Percentiles rank a stretch among this genome's conserved stretches.
phyloP scores from a whole-genome alignment of 1,284 basidiomycete species.

The Sphagnurus paluster region DNA sequence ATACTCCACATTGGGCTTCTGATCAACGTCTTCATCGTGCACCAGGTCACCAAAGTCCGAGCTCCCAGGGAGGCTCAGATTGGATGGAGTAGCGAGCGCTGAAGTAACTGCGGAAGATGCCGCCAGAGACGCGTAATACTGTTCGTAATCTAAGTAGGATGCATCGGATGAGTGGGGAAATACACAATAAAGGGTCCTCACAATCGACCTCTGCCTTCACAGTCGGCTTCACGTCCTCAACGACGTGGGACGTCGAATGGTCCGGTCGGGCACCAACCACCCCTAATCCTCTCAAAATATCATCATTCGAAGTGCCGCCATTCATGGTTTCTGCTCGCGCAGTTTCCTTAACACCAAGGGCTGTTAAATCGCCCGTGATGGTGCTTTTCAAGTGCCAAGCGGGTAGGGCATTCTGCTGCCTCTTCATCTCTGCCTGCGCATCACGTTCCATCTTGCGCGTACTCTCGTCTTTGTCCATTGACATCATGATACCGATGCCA shows the following conservation, averaged over 20 bases:
- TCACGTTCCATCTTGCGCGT: slow-evolving; percentile 66
- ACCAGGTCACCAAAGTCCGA: slow-evolving; percentile 45
- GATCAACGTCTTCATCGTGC: slow-evolving; percentile 64
- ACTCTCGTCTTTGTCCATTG: slow-evolving; percentile 79
- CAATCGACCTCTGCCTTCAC: slow-evolving; percentile 63
- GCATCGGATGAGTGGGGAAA: slow-evolving; percentile 2
- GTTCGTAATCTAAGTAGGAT: slow-evolving; percentile 61
- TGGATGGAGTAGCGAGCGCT: slow-evolving; percentile 56
- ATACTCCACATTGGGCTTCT: slow-evolving; percentile 62
- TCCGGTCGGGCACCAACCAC: slow-evolving; percentile 41
- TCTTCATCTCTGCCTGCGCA: slow-evolving; percentile 72
- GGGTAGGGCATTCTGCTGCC: slow-evolving; percentile 89
- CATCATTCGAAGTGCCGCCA: slow-evolving; percentile 54
- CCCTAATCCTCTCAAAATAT: slow-evolving; percentile 66
- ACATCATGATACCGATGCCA: slow-evolving; percentile 77
- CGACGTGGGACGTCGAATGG: slow-evolving; percentile 29
- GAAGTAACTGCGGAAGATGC: slow-evolving; percentile 61
- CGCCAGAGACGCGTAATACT: slow-evolving; percentile 75
- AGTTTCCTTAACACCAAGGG: slow-evolving; percentile 75
- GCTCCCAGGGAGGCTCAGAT: slow-evolving; percentile 41
- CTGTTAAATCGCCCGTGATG: slow-evolving; percentile 88
- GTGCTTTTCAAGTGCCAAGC: slow-evolving; percentile 95
- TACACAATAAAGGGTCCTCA: slow-evolving; percentile 33
- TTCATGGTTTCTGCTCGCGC: slow-evolving; percentile 43
- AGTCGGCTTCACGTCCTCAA: slow-evolving; percentile 59